Conservation (phyloP, 2,329 filamentous ascomycete genomes). For the Chalaropsis thielavioides region DNA sequence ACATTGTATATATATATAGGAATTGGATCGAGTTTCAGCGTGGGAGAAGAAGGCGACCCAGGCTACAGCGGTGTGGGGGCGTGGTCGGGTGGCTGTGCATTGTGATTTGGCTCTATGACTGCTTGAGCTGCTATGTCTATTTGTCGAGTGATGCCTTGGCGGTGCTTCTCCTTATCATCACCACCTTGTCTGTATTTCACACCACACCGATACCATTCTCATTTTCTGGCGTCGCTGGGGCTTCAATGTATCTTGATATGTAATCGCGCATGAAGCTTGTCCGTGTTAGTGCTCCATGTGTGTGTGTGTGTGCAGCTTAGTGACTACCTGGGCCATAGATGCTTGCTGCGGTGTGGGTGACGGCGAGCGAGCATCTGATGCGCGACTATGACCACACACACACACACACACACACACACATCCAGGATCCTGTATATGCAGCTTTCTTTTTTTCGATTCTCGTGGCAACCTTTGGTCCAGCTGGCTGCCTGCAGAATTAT, state of each 20-base stretch:
- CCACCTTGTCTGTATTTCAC: not conserved
- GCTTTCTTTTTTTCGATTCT: not conserved
- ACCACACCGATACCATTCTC: not conserved
- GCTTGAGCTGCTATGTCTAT: not conserved
- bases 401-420: not conserved
- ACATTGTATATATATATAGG: not conserved
- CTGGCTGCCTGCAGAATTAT: not conserved
- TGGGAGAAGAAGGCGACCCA: not conserved
- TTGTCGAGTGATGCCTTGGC: not conserved
- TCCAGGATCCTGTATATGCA: not conserved
- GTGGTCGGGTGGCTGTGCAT: not conserved
- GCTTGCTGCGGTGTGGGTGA: not conserved
- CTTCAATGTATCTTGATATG: not conserved
- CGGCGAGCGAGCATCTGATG: not conserved
- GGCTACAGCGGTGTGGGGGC: constrained; percentile 6
- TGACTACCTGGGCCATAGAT: not conserved
- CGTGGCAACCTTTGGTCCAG: not conserved
- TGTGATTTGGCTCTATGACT: not conserved
- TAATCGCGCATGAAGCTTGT: not conserved
- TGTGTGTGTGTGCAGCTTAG: too few relatives aligned
- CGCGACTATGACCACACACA: not conserved
- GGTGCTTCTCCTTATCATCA: not conserved
- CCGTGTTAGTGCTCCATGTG: not conserved
- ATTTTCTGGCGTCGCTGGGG: not conserved
- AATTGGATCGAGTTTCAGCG: not conserved